These are phyloP conservation scores for Termitomyces sp. DNA, from an alignment of 768 basidiomycete species.

Conservation along the genomic window DNA sequence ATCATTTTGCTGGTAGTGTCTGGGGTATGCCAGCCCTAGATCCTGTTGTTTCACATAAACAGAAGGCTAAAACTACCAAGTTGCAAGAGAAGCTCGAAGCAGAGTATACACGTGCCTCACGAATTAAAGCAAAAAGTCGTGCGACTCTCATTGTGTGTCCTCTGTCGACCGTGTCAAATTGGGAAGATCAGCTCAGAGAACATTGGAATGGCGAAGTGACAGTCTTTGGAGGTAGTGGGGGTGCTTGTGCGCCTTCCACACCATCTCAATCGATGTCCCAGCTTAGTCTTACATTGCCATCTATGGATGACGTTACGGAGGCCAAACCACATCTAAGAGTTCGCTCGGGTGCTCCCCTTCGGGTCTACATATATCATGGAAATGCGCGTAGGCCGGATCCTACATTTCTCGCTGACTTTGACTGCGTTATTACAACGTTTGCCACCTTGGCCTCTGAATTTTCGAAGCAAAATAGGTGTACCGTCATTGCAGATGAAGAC, in stretches of 20 bases:
- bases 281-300: slow-evolving; percentile 28
- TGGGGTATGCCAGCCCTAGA: slow-evolving; percentile 75
- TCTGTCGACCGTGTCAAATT: slow-evolving; percentile 93
- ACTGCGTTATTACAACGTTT: slow-evolving; percentile 96
- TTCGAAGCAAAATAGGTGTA: slow-evolving; percentile 78
- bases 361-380: slow-evolving; percentile 95
- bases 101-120: slow-evolving; percentile 61
- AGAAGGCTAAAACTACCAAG: slow-evolving; percentile 61
- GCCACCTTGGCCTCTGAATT: slow-evolving; percentile 93
- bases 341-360: slow-evolving; percentile 50
- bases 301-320: slow-evolving; percentile 25
- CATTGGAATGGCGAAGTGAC: slow-evolving; percentile 90
- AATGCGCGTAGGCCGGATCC: slow-evolving; percentile 83
- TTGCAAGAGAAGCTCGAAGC: slow-evolving; percentile 69
- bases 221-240: slow-evolving; percentile 75
- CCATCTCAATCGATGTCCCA: slow-evolving; percentile 30
- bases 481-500: slow-evolving; percentile 64
- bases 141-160: slow-evolving; percentile 97
- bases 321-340: slow-evolving; percentile 29
- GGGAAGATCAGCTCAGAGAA: slow-evolving; percentile 98
- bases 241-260: slow-evolving; percentile 29
- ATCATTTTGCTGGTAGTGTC: slow-evolving; percentile 73
- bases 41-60: slow-evolving; percentile 37
- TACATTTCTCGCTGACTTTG: slow-evolving; percentile 86
- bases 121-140: slow-evolving; percentile 78